Evolutionary conservation across 805 yeast genomes (phyloP).

Genomic region (Clavispora fructus): DNA sequence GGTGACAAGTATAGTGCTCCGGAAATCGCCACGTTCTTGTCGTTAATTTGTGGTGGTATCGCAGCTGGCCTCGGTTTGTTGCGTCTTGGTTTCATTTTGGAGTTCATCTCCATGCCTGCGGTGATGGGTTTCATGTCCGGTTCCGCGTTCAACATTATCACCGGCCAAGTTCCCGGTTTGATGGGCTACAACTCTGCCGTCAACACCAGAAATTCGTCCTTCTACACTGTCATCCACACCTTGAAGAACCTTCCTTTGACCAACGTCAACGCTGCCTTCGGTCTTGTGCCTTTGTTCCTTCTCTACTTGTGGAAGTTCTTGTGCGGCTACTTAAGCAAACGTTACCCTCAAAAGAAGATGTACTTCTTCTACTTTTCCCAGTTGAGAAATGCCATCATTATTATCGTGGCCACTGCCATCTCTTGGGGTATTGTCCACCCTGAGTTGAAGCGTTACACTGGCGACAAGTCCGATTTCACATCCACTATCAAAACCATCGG

Average conservation of each 20-base stretch:
- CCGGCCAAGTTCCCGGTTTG: slow-evolving; percentile 82
- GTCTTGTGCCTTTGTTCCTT: slow-evolving; percentile 67
- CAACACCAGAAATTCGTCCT: slow-evolving; percentile 69
- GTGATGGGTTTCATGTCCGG: slow-evolving; percentile 95
- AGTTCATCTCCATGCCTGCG: slow-evolving; percentile 85
- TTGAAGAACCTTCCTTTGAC: slow-evolving; percentile 67
- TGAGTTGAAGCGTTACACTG: slow-evolving; percentile 24
- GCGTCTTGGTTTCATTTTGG: slow-evolving; percentile 83
- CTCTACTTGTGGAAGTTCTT: slow-evolving; percentile 66
- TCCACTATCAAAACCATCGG: slow-evolving; percentile 62
- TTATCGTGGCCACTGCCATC: slow-evolving; percentile 76
- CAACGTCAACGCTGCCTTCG: slow-evolving; percentile 83
- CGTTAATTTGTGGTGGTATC: slow-evolving; percentile 81
- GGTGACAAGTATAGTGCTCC: slow-evolving; percentile 53
- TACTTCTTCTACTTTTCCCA: slow-evolving; percentile 68
- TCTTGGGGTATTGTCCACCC: slow-evolving; percentile 71
- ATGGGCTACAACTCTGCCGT: slow-evolving; percentile 69
- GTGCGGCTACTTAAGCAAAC: slow-evolving; percentile 55
- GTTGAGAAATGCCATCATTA: slow-evolving; percentile 74
- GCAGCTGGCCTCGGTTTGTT: slow-evolving; percentile 77
- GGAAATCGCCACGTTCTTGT: slow-evolving; percentile 71
- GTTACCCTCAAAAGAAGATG: slow-evolving; percentile 54
- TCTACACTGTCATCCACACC: slow-evolving; percentile 62
- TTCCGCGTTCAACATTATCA: slow-evolving; percentile 76
- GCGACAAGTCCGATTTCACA: slow-evolving; percentile 29